Base-by-base conservation (phyloP, 2,329 filamentous ascomycete species). In the Aspergillus sp. region DNA sequence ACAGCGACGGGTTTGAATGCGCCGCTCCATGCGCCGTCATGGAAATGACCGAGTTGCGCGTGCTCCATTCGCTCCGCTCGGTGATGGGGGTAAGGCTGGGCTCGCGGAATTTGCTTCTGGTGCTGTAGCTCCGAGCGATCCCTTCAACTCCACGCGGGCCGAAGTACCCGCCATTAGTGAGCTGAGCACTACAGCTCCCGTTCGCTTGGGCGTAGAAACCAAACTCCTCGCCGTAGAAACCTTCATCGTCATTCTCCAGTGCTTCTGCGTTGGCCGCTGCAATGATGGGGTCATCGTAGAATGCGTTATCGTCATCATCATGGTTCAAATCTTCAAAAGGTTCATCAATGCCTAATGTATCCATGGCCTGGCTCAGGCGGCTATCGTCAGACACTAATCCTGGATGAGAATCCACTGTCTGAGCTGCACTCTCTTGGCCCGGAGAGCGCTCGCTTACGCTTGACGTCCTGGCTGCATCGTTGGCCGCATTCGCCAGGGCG, bases 71-170 rank as follows among this genome's bases (percentile, higher is more conserved):
- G 37, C 85, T 93, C 8, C 88, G 76, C 57, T 96, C 91, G 0
- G 89, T 96, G 48, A 98, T 96, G 4, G 91, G 91, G 1, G 91
- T 96, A 29, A 98, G 66, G 48, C 91, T 95, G 1, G 91, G 89
- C 54, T 95, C 89, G 25, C 82, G 76, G 13, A 83, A 82, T 17
- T 80, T 75, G 32, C 79, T 69, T 10, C 79, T 76, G 13, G 84
- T 86, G 43, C 82, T 91, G 34, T 76, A 76, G 41, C 71, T 80
- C 22, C 85, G 75, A 33, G 64, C 64, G 25, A 79, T 48, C 2
- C 68, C 68, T 36, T 78, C 72, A 11, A 80, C 60, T 2, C 80
- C 80, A 13, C 80, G 77, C 1, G 82, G 76, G 1, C 85, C 86
- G 52, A 96, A 96, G 60, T 85, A 94, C 13, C 91, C 91, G 16